Base-by-base conservation (phyloP, 345 rosid genomes). In the Rhodamnia rubescens region DNA sequence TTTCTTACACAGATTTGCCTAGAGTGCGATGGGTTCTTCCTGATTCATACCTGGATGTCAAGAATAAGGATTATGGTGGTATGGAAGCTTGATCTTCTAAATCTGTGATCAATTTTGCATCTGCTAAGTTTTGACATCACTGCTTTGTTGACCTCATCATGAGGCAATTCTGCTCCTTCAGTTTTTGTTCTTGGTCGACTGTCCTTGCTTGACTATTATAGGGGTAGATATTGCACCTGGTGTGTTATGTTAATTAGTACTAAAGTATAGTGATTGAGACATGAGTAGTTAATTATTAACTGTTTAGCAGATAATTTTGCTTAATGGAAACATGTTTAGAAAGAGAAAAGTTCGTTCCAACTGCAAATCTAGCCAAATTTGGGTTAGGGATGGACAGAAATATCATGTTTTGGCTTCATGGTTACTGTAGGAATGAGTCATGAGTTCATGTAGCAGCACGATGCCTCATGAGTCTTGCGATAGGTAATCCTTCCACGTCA, bases 1-100 rank as follows among this genome's bases (percentile, higher is more conserved):
- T 85, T 36, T n/a, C 53, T 80, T 49, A 10, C 50, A 3, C 91
- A 97, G 99, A 96, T 83, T 85, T 97, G 90, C 94, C 96, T 6
- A 87, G 90, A 56, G 99, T 96, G 51, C 94, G 98, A 14, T 97
- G 99, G 99, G 99, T 97, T 89, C 98, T 97, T 86, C 99, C 99
- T 36, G 99, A 97, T 90, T 97, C 99, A 12, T 97, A 95, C 90
- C 57, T 96, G 84, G 98, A 97, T 92, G 98, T 95, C 57, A 95
- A 85, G 90, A 96, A 97, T 90, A 93, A 97, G 86, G 97, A 96
- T 86, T 97, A 97, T 85, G 99, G 99, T 92, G 99, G 99, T 97
- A 88, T 89, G 89, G 44, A 55, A 8, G 2, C 32, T 51, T 55
- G 58, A 51, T n/a, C 42, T 40, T 82, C 57, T 82, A 27, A 36